phyloP scores from a whole-genome alignment of 352 stramenopile species.

The Globisporangium abappressorium region DNA sequence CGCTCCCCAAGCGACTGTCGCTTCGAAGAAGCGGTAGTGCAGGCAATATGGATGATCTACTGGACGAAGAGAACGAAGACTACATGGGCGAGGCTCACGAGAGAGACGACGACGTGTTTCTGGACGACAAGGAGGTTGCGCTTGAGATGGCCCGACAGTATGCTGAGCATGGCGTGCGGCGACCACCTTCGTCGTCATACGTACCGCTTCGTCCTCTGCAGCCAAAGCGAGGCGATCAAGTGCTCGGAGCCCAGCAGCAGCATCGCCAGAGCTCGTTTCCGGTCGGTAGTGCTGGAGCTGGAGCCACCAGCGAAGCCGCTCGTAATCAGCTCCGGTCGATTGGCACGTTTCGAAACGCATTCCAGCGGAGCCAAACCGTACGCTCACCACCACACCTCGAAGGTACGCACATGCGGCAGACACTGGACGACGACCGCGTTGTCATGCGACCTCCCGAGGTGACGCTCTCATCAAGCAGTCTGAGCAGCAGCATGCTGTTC shows the following conservation, averaged over 20 bases:
- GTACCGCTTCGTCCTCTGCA: conserved; percentile 26
- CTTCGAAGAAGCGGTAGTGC: neutral
- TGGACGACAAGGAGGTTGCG: conserved; percentile 22
- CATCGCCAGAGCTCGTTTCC: conserved; percentile 4
- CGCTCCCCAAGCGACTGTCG: conserved; percentile 4
- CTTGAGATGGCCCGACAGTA: conserved; percentile 29
- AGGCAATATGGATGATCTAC: neutral
- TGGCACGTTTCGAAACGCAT: conserved; percentile 19
- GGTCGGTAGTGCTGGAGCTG: neutral
- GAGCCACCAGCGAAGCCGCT: neutral
- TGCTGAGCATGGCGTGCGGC: conserved; percentile 18
- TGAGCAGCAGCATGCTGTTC: neutral
- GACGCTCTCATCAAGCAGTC: neutral
- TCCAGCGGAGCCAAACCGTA: conserved; percentile 14
- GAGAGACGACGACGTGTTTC: conserved; percentile 15
- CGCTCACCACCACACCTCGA: neutral
- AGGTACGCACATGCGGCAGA: neutral
- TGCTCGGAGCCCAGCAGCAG: conserved; percentile 16
- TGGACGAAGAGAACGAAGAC: conserved; percentile 23
- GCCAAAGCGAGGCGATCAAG: conserved; percentile 27
- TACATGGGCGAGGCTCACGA: conserved; percentile 15
- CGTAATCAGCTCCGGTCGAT: conserved; percentile 21
- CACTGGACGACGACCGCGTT: neutral
- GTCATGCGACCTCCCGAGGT: neutral
- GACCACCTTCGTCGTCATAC: conserved; percentile 14